Percentiles rank a stretch among this genome's conserved stretches.
These are phyloP conservation scores for Solidago caesia DNA, from an alignment of 129 eudicot species.

Conservation along the genomic window DNA sequence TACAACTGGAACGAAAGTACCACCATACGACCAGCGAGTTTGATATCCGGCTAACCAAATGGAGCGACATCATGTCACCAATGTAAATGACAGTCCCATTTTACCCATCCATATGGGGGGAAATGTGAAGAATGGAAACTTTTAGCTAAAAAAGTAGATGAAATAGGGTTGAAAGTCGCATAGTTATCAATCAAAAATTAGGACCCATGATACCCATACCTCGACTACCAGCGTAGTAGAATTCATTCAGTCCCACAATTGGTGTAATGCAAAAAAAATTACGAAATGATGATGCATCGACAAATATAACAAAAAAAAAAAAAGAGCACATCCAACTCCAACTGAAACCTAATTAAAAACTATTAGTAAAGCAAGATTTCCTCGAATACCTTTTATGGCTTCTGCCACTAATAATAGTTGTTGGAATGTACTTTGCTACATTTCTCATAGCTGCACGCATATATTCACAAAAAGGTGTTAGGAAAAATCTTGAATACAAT, in stretches of 20 bases:
- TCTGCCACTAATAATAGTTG: conserved; percentile 95
- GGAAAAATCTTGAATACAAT: not conserved
- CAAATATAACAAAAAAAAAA: not conserved
- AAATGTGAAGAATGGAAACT: too few relatives aligned
- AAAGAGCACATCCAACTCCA: not conserved
- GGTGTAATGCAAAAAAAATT: conserved; percentile 20
- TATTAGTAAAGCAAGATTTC: not conserved
- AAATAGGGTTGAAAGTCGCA: not conserved
- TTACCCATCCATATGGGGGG: too few relatives aligned
- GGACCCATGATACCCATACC: conserved; percentile 98
- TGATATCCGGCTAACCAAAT: too few relatives aligned
- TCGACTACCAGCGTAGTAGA: conserved; percentile 98
- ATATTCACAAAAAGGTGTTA: conserved; percentile 36
- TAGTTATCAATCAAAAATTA: conserved; percentile 6
- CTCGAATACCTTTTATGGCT: conserved; percentile 77
- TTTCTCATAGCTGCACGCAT: conserved; percentile 89
- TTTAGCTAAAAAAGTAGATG: not conserved
- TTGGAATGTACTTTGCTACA: conserved; percentile 81
- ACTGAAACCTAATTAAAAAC: conserved; percentile 4
- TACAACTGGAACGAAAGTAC: too few relatives aligned
- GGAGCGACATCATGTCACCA: too few relatives aligned
- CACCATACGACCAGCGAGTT: too few relatives aligned
- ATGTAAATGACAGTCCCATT: too few relatives aligned
- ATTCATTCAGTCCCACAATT: conserved; percentile 77
- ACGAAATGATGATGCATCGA: not conserved